phyloP scores from a whole-genome alignment of 331 rosid genomes.

The Rosa hybrid region DNA sequence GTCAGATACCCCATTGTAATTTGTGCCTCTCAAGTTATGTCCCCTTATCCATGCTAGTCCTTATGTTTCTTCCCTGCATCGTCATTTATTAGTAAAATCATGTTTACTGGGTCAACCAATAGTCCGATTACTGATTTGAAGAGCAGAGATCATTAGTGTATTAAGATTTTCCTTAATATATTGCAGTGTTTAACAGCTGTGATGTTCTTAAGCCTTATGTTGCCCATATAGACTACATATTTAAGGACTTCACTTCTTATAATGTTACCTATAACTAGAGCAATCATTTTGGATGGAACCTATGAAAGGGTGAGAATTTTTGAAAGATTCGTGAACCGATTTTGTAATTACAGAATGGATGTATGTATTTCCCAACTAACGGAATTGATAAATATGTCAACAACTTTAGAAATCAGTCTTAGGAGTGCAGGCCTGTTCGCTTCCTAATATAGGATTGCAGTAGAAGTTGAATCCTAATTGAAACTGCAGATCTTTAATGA shows the following conservation, averaged over 20 bases:
- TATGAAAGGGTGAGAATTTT: constrained; percentile 80
- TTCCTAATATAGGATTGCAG: too few relatives aligned
- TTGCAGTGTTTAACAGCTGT: constrained; percentile 82
- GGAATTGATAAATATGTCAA: too few relatives aligned
- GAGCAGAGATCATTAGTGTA: background rate
- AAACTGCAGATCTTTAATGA: too few relatives aligned
- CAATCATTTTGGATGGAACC: constrained; percentile 93
- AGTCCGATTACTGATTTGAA: background rate
- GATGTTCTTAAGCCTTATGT: constrained; percentile 95
- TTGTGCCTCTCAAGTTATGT: background rate
- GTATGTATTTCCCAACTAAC: too few relatives aligned
- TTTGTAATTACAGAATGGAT: too few relatives aligned
- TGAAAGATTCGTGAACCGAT: constrained; percentile 1
- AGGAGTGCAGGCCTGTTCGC: too few relatives aligned
- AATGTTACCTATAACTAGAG: constrained; percentile 97
- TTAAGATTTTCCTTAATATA: constrained; percentile 50
- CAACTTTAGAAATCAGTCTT: too few relatives aligned
- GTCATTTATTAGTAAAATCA: background rate
- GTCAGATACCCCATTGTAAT: background rate
- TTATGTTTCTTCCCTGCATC: background rate
- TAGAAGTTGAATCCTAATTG: too few relatives aligned
- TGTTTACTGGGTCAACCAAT: background rate
- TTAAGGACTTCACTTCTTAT: constrained; percentile 94
- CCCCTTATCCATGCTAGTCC: background rate
- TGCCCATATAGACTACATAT: constrained; percentile 87